Base-by-base conservation (phyloP, 345 rosid species). In the Salix exigua region DNA sequence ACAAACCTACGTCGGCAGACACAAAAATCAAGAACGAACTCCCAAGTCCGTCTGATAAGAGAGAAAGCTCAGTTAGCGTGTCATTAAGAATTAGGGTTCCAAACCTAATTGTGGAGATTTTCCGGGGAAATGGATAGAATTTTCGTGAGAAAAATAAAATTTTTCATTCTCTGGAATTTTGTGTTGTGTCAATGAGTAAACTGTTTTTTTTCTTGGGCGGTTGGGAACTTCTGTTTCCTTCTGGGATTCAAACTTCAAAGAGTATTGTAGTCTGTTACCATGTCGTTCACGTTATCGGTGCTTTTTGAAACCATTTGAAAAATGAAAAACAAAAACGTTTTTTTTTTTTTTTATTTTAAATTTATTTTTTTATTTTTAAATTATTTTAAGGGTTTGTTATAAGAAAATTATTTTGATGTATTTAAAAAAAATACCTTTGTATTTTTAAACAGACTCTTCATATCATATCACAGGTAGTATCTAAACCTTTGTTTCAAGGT, bases 131-230 rank as follows among this genome's bases (percentile, higher is more conserved):
- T n/a, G 30, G 38, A 19, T 7, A 46, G 18, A 11, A 65, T n/a
- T n/a, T n/a, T n/a, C n/a, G n/a, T n/a, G n/a, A n/a, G 50, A n/a
- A 70, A 23, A 19, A 44, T 8, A 10, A 64, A n/a, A 33, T 7
- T 3, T 2, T 55, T 19, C 3, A 17, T 12, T 17, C 7, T 17
- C 5, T 21, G 65, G 81, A 70, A n/a, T 35, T 9, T 4, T 3
- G 3, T 14, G 25, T 55, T 37, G 68, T 23, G 68, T 62, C 38
- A 8, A 62, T 17, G 19, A 66, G 66, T 55, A 18, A 70, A 69
- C 69, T 65, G 70, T n/a, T 19, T 48, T 58, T 61, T 70, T 38
- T 68, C 72, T 50, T 25, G 16, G 73, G 69, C 77, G 81, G 75
- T 69, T 44, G 51, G 64, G 42, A 73, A 79, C 69, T 46, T 79